These are phyloP conservation scores for Fomitopsis betulina DNA, from an alignment of 1,284 basidiomycete species.

Conservation along the genomic window DNA sequence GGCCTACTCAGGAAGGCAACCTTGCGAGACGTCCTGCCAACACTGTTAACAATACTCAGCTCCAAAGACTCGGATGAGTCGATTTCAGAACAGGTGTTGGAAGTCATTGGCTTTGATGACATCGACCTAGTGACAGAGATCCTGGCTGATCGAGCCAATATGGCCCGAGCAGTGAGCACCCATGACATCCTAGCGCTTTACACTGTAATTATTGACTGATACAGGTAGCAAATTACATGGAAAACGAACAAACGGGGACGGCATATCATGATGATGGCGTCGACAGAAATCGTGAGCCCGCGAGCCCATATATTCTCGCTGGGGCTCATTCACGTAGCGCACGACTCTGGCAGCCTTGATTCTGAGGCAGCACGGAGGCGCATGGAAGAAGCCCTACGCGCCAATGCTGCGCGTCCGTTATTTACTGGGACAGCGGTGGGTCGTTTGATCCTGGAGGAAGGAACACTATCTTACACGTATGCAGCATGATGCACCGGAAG, in stretches of 20 bases:
- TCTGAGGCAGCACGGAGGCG: constrained; percentile 56
- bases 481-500: constrained; percentile 52
- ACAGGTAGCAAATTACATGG: background rate
- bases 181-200: background rate
- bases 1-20: constrained; percentile 27
- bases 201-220: background rate
- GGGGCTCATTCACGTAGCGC: background rate
- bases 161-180: constrained; percentile 22
- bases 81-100: constrained; percentile 77
- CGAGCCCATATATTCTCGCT: background rate
- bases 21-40: constrained; percentile 24
- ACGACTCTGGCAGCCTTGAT: constrained; percentile 31
- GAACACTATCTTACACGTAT: background rate
- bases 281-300: background rate
- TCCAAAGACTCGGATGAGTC: constrained; percentile 50
- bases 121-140: constrained; percentile 67
- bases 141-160: constrained; percentile 39
- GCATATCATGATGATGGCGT: background rate
- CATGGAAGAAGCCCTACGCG: constrained; percentile 61
- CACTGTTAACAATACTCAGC: constrained; percentile 27
- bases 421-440: constrained; percentile 56
- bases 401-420: constrained; percentile 66
- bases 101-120: constrained; percentile 85
- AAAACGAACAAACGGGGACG: background rate
- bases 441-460: constrained; percentile 9